Conservation (phyloP, 1,139 yeast genomes). For the Kodamaea sp. region DNA sequence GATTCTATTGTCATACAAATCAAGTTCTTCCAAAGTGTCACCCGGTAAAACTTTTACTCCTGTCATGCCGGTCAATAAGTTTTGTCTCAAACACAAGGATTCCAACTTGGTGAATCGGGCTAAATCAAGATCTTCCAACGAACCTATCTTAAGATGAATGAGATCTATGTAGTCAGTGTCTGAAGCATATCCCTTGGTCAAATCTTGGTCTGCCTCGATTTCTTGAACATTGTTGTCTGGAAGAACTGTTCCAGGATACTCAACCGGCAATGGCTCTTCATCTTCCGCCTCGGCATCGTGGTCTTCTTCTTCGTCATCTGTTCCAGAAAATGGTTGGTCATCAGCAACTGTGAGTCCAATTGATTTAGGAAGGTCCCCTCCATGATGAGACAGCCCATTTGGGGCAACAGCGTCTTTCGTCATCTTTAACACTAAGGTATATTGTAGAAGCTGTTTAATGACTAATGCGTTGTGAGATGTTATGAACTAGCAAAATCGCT, state of each 20-base stretch:
- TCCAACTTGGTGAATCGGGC: slow-evolving; percentile 58
- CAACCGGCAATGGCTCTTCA: slow-evolving; percentile 37
- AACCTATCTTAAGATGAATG: slow-evolving; percentile 73
- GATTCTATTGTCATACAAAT: slow-evolving; percentile 88
- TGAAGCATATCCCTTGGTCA: slow-evolving; percentile 60
- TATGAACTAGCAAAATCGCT: no score
- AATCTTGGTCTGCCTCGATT: slow-evolving; percentile 54
- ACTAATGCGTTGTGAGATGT: no score
- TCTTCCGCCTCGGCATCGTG: slow-evolving; percentile 27
- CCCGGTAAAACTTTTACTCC: slow-evolving; percentile 62
- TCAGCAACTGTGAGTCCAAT: slow-evolving; percentile 9
- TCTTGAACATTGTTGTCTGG: slow-evolving; percentile 54
- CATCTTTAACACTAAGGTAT: no score
- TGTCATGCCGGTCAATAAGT: slow-evolving; percentile 70
- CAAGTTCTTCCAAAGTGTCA: slow-evolving; percentile 70
- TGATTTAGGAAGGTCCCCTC: slow-evolving; percentile 11
- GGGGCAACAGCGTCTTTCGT: no score
- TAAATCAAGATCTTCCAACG: slow-evolving; percentile 67
- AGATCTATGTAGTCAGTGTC: slow-evolving; percentile 73
- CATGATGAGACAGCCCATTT: neutral
- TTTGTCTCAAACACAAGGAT: slow-evolving; percentile 77
- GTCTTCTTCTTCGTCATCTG: slow-evolving; percentile 24
- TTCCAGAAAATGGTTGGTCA: slow-evolving; percentile 11
- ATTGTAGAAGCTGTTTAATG: no score
- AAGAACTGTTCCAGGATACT: slow-evolving; percentile 50